Base-by-base conservation (phyloP, 805 yeast genomes). In the Lipomyces mesembrius region DNA sequence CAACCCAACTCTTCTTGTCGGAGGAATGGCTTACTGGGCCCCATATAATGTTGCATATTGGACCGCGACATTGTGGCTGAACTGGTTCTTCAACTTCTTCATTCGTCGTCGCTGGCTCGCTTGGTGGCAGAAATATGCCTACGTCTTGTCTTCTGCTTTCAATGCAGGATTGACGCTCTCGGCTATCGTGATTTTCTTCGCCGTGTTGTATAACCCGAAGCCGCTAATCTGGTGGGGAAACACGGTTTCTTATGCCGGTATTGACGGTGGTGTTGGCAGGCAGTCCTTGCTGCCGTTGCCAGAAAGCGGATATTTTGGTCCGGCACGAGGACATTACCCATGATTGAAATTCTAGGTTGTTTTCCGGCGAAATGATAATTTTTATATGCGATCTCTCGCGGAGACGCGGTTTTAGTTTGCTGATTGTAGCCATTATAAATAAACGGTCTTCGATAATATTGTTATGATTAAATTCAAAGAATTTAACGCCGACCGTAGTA, bases 61-160 rank as follows among this genome's bases (percentile, higher is more conserved):
- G 57, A 60, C 66, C 49, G 70, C 74, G 0, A 65, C 69, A 35
- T n/a, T 74, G 7, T 74, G 73, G 52, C 17, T 71, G 53, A 89
- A 90, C 4, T 82, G 82, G 69, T 60, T 81, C 3, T 88, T 88
- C 79, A 86, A 86, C 79, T 86, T 82, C 77, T 80, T 81, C 72
- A 77, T 88, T 65, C 86, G 85, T 67, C 81, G 84, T 60, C 79
- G 81, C 66, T 87, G 85, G 78, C 79, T 84, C 59, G 78, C 82
- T 58, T 89, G 92, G 93, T 89, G 93, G 92, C 87, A 88, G 53
- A 88, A 88, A 76, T 89, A 89, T 76, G 88, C 88, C 75, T 88
- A 87, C 74, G 83, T 88, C 3, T 77, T 89, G 62, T 84, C 90
- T 20, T 86, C 89, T 27, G 92, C 87, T 1, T 75, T 89, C 29